A percentile compares a stretch with the other conserved stretches of the same genome.
These are phyloP conservation scores for Wallacemonas rigidus DNA, from an alignment of 208 protist genomes.

Conservation along the genomic window DNA sequence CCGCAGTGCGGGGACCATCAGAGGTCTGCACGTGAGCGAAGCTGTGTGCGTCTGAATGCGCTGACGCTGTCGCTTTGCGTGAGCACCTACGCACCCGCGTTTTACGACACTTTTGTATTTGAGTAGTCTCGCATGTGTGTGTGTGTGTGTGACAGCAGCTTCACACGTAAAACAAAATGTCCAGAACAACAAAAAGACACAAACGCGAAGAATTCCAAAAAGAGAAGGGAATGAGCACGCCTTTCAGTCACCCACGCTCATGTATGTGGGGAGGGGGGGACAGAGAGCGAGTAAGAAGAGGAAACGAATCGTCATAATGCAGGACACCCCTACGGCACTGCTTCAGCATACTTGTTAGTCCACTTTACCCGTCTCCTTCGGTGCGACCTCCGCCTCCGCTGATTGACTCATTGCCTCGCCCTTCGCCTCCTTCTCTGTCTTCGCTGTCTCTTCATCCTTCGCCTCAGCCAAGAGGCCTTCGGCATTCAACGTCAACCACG, in stretches of 20 bases:
- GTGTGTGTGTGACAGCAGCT: slow-evolving; percentile 7
- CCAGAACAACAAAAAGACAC: neutral
- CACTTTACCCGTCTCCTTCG: neutral
- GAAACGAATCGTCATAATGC: too few species aligned
- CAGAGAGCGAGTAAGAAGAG: too few species aligned
- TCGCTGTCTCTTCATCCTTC: slow-evolving; percentile 19
- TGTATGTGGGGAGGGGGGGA: too few species aligned
- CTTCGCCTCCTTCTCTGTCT: slow-evolving; percentile 5
- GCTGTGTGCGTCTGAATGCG: too few species aligned
- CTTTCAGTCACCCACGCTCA: too few species aligned
- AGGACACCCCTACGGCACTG: too few species aligned
- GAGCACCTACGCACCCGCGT: neutral
- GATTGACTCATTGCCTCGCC: neutral
- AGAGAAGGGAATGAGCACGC: too few species aligned
- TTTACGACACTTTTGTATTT: neutral
- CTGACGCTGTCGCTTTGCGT: too few species aligned
- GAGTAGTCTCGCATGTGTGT: neutral
- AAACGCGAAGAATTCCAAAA: neutral
- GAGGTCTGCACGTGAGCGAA: too few species aligned
- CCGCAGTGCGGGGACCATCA: too few species aligned
- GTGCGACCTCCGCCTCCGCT: neutral
- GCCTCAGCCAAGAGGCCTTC: slow-evolving; percentile 48
- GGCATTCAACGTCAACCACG: slow-evolving; percentile 63
- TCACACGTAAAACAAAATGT: neutral
- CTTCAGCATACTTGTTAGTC: neutral